Base-by-base conservation (phyloP, 331 rosid genomes). In the Pyrus hybrid region DNA sequence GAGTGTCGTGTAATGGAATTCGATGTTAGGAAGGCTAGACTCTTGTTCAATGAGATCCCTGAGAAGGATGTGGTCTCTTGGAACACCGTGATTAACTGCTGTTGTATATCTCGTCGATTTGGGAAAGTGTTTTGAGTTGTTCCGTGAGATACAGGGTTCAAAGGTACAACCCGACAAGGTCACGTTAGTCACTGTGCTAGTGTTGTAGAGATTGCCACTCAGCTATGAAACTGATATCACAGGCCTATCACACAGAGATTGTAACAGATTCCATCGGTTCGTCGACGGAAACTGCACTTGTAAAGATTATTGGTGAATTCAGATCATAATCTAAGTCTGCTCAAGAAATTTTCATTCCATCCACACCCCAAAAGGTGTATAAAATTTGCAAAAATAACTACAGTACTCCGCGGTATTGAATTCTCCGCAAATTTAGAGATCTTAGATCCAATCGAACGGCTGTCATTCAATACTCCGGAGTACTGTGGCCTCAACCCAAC, bases 31-130 rank as follows among this genome's bases (percentile, higher is more conserved):
- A 79, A 71, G 45, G 85, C 85, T 71, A 75, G 49, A 60, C 67
- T 63, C 30, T 43, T 81, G 63, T 81, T 84, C 21, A 72, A 71
- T 67, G 62, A 77, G 72, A 84, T 84, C 71, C 76, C 79, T n/a
- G 75, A 78, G 56, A 84, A 76, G 72, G 88, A 84, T 32, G 78
- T 80, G 21, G 37, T 84, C 72, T 74, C 83, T 67, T 84, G 88
- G 85, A 85, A 80, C 78, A 78, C 79, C 13, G 68, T 85, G 83
- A 77, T 85, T 22, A 79, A 79, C 76, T 79, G 57, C 33, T 82
- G 58, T 63, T 47, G 67, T 1, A 67, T 23, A 66, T 70, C 57
- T 32, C 75, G 37, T 41, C 43, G 61, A 12, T 63, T 57, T 22
- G 41, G 37, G 33, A 86, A 85, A 67, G 54, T 66, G 53, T 75